These are phyloP conservation scores for Pilobolus umbonatus DNA, from an alignment of 192 early-diverging fungal species.

Conservation along the genomic window DNA sequence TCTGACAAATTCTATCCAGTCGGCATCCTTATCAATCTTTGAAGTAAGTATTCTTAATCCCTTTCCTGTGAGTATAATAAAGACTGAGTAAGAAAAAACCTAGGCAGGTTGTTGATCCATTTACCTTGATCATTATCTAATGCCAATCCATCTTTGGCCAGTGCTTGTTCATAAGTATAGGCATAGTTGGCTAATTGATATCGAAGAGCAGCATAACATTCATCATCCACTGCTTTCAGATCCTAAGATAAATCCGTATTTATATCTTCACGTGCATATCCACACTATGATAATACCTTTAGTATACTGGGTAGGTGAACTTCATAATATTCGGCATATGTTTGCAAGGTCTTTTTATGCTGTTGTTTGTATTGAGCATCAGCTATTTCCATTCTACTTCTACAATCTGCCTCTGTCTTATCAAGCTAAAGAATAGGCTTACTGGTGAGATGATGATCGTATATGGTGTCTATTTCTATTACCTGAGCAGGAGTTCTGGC, in stretches of 20 bases:
- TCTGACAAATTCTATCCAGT: slow-evolving; percentile 49
- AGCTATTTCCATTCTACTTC: slow-evolving; percentile 69
- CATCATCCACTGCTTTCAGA: slow-evolving; percentile 74
- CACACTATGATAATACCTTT: slow-evolving; percentile 42
- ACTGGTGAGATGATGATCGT: background rate
- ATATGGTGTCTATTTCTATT: slow-evolving; percentile 12
- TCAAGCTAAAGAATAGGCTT: slow-evolving; percentile 47
- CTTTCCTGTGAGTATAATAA: slow-evolving; percentile 14
- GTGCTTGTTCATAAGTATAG: slow-evolving; percentile 69
- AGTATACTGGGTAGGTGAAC: slow-evolving; percentile 81
- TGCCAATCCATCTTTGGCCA: slow-evolving; percentile 67
- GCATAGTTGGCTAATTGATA: slow-evolving; percentile 77
- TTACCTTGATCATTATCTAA: slow-evolving; percentile 43
- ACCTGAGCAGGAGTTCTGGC: slow-evolving; percentile 62
- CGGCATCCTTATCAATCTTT: slow-evolving; percentile 59
- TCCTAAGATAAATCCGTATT: slow-evolving; percentile 22
- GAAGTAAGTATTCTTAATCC: slow-evolving; percentile 44
- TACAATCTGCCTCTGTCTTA: slow-evolving; percentile 82
- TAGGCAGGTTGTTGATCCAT: background rate
- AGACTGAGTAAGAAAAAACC: background rate
- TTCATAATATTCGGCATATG: slow-evolving; percentile 74
- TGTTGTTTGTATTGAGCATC: slow-evolving; percentile 85
- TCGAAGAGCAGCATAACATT: slow-evolving; percentile 77
- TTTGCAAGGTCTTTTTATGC: slow-evolving; percentile 65
- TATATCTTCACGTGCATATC: background rate